Base-by-base conservation (phyloP, 768 basidiomycete genomes). In the Chlorophyllum brunneum region DNA sequence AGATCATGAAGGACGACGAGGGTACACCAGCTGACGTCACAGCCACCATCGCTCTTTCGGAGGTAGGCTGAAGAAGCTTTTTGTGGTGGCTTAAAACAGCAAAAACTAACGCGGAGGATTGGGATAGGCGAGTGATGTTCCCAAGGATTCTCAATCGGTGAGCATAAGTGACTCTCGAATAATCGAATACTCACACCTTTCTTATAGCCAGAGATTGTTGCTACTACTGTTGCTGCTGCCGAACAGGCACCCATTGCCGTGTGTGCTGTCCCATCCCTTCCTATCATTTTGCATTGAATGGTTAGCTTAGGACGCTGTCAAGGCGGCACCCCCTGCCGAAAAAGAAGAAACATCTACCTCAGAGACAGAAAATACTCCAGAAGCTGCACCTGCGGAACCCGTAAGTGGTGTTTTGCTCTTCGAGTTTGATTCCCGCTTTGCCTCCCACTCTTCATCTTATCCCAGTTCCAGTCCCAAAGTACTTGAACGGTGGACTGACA, bases 1-100 rank as follows among this genome's bases (percentile, higher is more conserved):
- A 62, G n/a, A 47, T 65, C 20, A 59, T 73, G 63, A 70, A 65
- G 58, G 74, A 76, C 40, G 70, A 67, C 54, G 72, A 75, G 52
- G 74, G 70, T 33, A 69, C 61, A 31, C 65, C 64, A 34, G 73
- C 67, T n/a, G 61, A 73, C 48, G 68, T 72, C 48, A 56, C 67
- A 8, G 63, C 63, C 22, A 63, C 71, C 4, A 54, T 71, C 18
- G 46, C 62, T 31, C 59, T 66, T 41, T 59, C 72, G 49, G 64
- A 67, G 57, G 69, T 70, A 45, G 51, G 65, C 58, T 39, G 43
- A 26, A 37, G 37, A 15, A 40, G 22, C 36, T 26, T 29, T 20
- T 23, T 26, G 15, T 27, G 18, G 6, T 15, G 11, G 34, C 22
- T 31, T 30, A 24, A 22, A 36, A 26, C 16, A 48, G 56, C 54